Conservation (phyloP, 192 early-diverging fungal species). For the Backusella macrospora region DNA sequence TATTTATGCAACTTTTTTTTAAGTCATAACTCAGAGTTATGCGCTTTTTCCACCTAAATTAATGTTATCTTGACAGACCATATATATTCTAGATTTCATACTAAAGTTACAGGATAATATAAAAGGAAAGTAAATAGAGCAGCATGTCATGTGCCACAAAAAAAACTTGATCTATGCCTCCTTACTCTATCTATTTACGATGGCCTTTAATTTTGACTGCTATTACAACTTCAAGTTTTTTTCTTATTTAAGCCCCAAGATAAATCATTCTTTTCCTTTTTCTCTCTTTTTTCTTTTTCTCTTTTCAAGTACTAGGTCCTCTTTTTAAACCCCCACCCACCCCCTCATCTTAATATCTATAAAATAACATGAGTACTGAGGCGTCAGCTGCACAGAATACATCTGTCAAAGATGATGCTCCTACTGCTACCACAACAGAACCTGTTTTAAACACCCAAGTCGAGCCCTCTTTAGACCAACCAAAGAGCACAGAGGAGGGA, state of each 20-base stretch:
- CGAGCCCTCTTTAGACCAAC: background rate
- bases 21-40: background rate
- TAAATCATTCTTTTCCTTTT: background rate
- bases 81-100: background rate
- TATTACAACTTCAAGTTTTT: background rate
- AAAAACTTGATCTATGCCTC: conserved; percentile 8
- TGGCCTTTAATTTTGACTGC: conserved; percentile 1
- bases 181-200: background rate
- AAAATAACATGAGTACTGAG: background rate
- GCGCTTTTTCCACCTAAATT: background rate
- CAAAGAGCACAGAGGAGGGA: background rate
- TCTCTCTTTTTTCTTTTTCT: background rate
- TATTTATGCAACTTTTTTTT: background rate
- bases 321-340: background rate
- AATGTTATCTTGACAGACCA: conserved; percentile 1
- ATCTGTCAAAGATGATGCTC: background rate
- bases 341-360: background rate
- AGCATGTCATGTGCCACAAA: background rate
- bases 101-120: background rate
- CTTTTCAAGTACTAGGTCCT: background rate
- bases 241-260: background rate
- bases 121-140: background rate
- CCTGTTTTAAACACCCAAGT: conserved; percentile 6
- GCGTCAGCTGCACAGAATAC: conserved; percentile 3
- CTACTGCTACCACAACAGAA: background rate